phyloP scores from a whole-genome alignment of 768 basidiomycete species.

The Tricholoma matsutake region DNA sequence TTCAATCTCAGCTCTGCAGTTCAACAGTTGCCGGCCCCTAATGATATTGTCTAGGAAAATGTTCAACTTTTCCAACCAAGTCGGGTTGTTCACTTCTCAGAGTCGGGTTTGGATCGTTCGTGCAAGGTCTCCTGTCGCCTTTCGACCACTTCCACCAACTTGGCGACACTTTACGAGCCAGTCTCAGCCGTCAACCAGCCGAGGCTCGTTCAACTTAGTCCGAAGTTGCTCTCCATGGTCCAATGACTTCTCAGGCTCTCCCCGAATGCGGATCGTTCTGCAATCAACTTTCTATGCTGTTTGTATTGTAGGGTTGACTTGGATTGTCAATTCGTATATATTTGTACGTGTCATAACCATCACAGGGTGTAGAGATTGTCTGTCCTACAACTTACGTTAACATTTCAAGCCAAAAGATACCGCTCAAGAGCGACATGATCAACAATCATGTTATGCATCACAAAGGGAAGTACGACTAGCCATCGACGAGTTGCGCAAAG shows the following conservation, averaged over 20 bases:
- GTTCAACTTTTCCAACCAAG: background rate
- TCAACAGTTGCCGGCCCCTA: too few relatives aligned
- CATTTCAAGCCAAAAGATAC: background rate
- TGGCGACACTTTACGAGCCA: background rate
- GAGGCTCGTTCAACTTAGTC: background rate
- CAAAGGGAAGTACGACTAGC: constrained; percentile 45
- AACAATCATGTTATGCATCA: constrained; percentile 39
- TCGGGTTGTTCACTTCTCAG: background rate
- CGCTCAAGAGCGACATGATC: background rate
- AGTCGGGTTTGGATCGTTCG: background rate
- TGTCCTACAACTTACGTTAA: background rate
- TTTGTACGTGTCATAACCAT: constrained; percentile 20
- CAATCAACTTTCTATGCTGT: constrained; percentile 37
- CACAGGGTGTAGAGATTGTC: background rate
- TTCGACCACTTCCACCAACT: background rate
- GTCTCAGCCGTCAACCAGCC: background rate
- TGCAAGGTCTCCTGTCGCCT: background rate
- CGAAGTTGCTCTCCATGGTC: constrained; percentile 41
- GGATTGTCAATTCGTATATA: constrained; percentile 24
- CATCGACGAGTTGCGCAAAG: constrained; percentile 47
- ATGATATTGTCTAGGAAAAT: background rate
- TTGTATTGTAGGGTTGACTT: constrained; percentile 29
- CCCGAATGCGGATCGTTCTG: constrained; percentile 28
- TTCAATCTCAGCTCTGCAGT: too few relatives aligned
- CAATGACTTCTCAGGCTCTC: constrained; percentile 31